Percentiles rank a stretch among this genome's conserved stretches.
phyloP scores from a whole-genome alignment of 2,329 filamentous ascomycete species.

The Aspergillus sp. region DNA sequence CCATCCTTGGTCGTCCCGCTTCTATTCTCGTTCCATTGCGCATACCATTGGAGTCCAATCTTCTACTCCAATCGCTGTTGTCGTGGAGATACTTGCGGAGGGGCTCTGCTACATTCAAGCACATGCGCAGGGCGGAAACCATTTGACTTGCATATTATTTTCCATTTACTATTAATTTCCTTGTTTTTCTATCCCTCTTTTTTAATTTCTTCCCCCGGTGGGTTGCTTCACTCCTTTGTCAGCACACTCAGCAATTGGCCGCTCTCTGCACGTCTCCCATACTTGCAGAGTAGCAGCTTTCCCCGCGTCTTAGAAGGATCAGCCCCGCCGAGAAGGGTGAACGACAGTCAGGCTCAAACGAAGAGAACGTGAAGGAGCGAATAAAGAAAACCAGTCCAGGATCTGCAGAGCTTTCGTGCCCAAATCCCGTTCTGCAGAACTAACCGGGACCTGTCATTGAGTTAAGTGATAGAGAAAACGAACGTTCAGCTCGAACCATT shows the following conservation, averaged over 20 bases:
- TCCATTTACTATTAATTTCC: conserved; percentile 14
- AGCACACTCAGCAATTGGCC: conserved; percentile 30
- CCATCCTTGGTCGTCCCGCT: conserved; percentile 14
- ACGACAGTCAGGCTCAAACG: conserved; percentile 17
- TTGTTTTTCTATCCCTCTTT: conserved; percentile 5
- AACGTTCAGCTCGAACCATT: conserved; percentile 15
- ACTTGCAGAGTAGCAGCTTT: conserved; percentile 33
- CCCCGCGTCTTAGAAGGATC: conserved; percentile 35
- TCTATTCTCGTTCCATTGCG: conserved; percentile 7
- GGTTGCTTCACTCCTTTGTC: conserved; percentile 14
- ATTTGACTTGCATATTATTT: conserved; percentile 27
- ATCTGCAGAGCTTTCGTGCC: conserved; percentile 12
- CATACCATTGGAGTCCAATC: conserved; percentile 12
- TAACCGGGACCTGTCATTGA: conserved; percentile 13
- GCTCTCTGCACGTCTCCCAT: conserved; percentile 26
- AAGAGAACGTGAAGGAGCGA: conserved; percentile 18
- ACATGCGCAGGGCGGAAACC: conserved; percentile 28
- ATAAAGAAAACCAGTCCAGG: conserved; percentile 19
- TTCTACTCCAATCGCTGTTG: conserved; percentile 14
- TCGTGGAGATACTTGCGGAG: conserved; percentile 16
- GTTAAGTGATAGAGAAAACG: conserved; percentile 10
- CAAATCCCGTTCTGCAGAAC: conserved; percentile 15
- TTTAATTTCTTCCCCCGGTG: conserved; percentile 10
- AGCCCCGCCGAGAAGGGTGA: conserved; percentile 29
- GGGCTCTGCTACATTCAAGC: conserved; percentile 26